Evolutionary conservation across 495 filamentous ascomycete species (phyloP).

Genomic region (Penicillium canariense): DNA sequence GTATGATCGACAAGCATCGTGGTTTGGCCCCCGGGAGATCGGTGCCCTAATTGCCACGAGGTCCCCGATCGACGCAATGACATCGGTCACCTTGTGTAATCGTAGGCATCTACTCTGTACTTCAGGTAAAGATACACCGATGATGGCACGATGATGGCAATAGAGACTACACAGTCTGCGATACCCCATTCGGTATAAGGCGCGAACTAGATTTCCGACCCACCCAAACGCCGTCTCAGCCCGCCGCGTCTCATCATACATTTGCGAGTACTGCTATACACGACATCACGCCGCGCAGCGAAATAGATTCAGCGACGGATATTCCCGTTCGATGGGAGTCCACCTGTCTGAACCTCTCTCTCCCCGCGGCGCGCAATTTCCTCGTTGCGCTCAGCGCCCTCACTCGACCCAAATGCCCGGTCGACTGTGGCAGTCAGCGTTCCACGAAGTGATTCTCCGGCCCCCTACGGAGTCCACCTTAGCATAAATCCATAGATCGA

Average conservation of each 20-base stretch:
- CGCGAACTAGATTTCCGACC: too few relatives aligned
- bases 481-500: too few relatives aligned
- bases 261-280: too few relatives aligned
- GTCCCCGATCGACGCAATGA: too few relatives aligned
- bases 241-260: too few relatives aligned
- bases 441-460: constrained; percentile 47
- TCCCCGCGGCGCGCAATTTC: constrained; percentile 38
- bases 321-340: constrained; percentile 10
- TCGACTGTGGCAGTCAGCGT: constrained; percentile 39
- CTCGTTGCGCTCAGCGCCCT: constrained; percentile 36
- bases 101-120: too few relatives aligned
- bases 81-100: too few relatives aligned
- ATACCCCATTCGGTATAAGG: background rate
- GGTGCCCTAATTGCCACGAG: too few relatives aligned
- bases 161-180: background rate
- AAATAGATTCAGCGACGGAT: background rate
- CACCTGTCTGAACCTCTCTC: constrained; percentile 32
- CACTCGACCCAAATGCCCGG: constrained; percentile 36
- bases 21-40: constrained; percentile 17
- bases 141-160: background rate
- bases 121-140: too few relatives aligned
- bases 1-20: constrained; percentile 7
- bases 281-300: too few relatives aligned
- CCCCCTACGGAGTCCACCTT: constrained; percentile 25
- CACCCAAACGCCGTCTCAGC: too few relatives aligned